Evolutionary conservation across 169 alveolate species (phyloP).

Genomic region (Babesia ovata): DNA sequence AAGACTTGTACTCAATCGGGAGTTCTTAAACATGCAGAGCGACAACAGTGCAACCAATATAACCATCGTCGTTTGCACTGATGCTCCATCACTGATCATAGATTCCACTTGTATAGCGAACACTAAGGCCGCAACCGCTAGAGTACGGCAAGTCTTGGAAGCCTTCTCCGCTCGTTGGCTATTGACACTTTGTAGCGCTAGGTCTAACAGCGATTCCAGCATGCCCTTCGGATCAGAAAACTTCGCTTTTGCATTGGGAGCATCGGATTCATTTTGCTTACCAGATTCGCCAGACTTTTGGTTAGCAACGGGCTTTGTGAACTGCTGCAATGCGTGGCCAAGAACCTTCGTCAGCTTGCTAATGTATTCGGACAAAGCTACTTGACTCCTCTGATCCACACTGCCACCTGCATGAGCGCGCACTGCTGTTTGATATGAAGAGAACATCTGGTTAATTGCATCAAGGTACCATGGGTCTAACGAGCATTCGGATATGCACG

Average conservation of each 20-base stretch:
- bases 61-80: constrained; percentile 28
- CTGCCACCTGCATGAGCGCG: neutral
- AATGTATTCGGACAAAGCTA: constrained; percentile 1
- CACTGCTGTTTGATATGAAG: constrained; percentile 15
- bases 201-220: neutral
- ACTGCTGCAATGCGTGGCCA: constrained; percentile 2
- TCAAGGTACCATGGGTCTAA: constrained; percentile 13
- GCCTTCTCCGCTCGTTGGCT: constrained; percentile 21
- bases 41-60: constrained; percentile 25
- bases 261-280: neutral
- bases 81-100: constrained; percentile 9
- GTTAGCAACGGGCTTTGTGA: neutral
- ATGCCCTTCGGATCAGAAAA: neutral
- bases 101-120: constrained; percentile 15
- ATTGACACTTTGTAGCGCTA: constrained; percentile 12
- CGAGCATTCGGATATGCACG: constrained; percentile 14
- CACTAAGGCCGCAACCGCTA: constrained; percentile 5
- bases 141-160: constrained; percentile 10
- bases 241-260: neutral
- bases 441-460: constrained; percentile 2
- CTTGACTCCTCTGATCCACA: neutral
- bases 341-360: constrained; percentile 13
- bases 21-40: constrained; percentile 10
- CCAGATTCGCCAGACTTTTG: neutral
- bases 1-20: constrained; percentile 28